Base-by-base conservation (phyloP, 148 eudicot genomes). In the Amaranthus palmeri region DNA sequence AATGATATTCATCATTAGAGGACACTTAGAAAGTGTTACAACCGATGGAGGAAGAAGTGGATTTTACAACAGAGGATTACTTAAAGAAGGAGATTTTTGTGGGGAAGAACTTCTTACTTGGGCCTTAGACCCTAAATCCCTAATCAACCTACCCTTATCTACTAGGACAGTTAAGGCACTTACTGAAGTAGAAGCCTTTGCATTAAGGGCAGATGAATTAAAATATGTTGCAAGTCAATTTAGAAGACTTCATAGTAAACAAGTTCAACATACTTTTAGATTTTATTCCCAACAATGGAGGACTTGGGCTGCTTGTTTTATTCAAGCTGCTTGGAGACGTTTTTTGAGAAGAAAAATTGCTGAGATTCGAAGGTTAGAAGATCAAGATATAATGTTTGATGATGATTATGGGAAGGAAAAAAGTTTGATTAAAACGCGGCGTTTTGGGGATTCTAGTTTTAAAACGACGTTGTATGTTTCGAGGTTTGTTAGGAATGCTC, bases 11-110 rank as follows among this genome's bases (percentile, higher is more conserved):
- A 87, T 96, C 71, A 91, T 96, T 46, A 89, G 99, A 6, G 99
- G 99, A 36, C 92, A 88, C 56, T 84, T 95, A 15, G 90, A 88
- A 79, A 96, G 97, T 65, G 97, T 88, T 40, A 96, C 99, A 46
- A 96, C 99, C 6, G 97, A 92, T 41, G 99, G 99, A 15, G 99
- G 99, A 5, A 82, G 97, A 67, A 96, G 87, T 42, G 99, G 99
- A 43, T 92, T 96, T 83, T 92, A 88, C 82, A 96, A 96, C 83
- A 88, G 86, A 4, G 86, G 99, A 60, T 70, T 87, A 46, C 78
- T 96, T 15, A 84, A 82, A 76, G 99, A 92, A 83, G 97, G 96
- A 4, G 99, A 87, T 57, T 96, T 96, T 50, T 96, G 99, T 57
- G 99, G 99, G 0, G 98, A 95, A 62, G 99, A 95, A 77, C 97